Percentiles rank a stretch among this genome's conserved stretches.
Conservation (phyloP, 441 rosid genomes). For the Populus hybrid region DNA sequence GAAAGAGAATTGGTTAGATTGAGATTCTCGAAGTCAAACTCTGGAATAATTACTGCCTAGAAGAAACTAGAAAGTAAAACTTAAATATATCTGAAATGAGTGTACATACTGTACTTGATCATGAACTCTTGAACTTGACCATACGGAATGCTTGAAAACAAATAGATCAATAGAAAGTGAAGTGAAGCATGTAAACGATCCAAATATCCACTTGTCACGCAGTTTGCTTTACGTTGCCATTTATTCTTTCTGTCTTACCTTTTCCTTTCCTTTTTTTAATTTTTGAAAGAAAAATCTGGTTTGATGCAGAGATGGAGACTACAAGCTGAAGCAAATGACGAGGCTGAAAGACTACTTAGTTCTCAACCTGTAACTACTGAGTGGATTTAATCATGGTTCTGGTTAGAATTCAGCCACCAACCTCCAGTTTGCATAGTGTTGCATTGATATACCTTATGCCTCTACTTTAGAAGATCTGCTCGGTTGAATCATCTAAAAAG, state of each 20-base stretch:
- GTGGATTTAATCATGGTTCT: slow-evolving; percentile 23
- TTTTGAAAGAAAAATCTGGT: not conserved
- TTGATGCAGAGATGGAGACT: slow-evolving; percentile 73
- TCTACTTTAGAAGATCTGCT: not conserved
- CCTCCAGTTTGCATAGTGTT: slow-evolving; percentile 1
- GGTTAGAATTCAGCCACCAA: not conserved
- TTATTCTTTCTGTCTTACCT: not conserved
- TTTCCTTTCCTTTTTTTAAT: not conserved
- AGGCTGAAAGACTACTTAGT: slow-evolving; percentile 86
- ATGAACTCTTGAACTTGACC: not conserved
- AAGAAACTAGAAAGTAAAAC: not conserved
- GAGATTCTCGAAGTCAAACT: not conserved
- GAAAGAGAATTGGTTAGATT: not conserved
- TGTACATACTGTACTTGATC: not conserved
- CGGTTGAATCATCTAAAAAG: not conserved
- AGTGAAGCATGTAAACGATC: not conserved
- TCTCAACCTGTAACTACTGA: slow-evolving; percentile 49
- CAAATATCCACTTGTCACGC: not conserved
- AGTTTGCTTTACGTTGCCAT: not conserved
- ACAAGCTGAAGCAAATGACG: slow-evolving; percentile 95
- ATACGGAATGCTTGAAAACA: not conserved
- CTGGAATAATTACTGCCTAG: not conserved
- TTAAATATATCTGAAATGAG: not conserved
- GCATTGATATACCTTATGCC: not conserved
- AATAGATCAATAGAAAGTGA: not conserved